Base-by-base conservation (phyloP, 352 stramenopile species). In the Ochromonadaceae sp. region DNA sequence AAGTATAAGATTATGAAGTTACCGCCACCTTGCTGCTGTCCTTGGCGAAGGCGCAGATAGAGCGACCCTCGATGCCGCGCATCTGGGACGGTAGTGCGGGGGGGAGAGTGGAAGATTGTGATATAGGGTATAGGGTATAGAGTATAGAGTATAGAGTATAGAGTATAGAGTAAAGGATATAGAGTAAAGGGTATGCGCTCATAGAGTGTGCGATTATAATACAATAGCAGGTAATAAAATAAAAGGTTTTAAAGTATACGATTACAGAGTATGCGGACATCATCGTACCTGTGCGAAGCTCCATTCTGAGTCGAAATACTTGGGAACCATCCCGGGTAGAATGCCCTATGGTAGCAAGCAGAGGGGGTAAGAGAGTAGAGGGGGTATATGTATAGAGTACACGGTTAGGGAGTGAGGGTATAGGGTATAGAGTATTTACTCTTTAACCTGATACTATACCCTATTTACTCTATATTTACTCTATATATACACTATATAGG, bases 1-100 rank as follows among this genome's bases (percentile, higher is more conserved):
- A n/a, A n/a, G n/a, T n/a, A n/a, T n/a, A n/a, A n/a, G n/a, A n/a
- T n/a, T n/a, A n/a, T n/a, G n/a, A n/a, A n/a, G n/a, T n/a, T n/a
- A n/a, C n/a, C n/a, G n/a, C n/a, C n/a, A 73, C 91, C n/a, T 87
- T 95, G 65, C 90, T 89, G 71, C 90, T 87, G 71, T 93, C 86
- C 1, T 74, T 76, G 28, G 84, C 85, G 72, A 95, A 95, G 1
- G 87, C 85, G 69, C 85, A 93, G 49, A 95, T 88, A 40, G 81
- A 93, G 49, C 79, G 77, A 2, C 83, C 89, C 57, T 92, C 84
- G 2, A 85, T 80, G 22, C 92, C 84, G 55, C 83, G 82, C 52
- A 95, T 90, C 46, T 79, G 65, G n/a, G n/a, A n/a, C n/a, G n/a
- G n/a, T n/a, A n/a, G n/a, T n/a, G n/a, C n/a, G n/a, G n/a, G n/a